Evolutionary conservation across 1,139 yeast species (phyloP).

Genomic region (Suhomyces ambrosiae): DNA sequence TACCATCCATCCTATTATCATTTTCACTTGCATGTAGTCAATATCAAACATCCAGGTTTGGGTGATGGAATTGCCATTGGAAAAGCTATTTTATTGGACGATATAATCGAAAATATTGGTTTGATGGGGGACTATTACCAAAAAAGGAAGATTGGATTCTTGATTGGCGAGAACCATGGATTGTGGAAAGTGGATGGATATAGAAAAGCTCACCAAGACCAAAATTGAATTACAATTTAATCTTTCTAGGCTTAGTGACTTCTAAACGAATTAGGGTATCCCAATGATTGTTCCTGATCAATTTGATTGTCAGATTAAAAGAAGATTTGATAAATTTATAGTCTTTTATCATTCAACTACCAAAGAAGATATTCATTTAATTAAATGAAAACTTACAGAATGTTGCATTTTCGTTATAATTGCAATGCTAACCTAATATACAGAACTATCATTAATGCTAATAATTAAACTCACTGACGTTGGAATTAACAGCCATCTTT

Average conservation of each 20-base stretch:
- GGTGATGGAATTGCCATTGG: conserved; percentile 77
- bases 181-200: conserved; percentile 54
- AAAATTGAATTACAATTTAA: too few relatives aligned
- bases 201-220: conserved; percentile 10
- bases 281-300: too few relatives aligned
- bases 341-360: too few relatives aligned
- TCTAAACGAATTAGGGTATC: too few relatives aligned
- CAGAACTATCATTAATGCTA: conserved; percentile 15
- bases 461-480: conserved; percentile 74
- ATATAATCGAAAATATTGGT: conserved; percentile 70
- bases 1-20: conserved; percentile 97
- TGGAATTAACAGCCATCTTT: conserved; percentile 61
- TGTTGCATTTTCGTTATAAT: too few relatives aligned
- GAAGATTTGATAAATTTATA: too few relatives aligned
- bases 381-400: too few relatives aligned
- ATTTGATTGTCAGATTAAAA: too few relatives aligned
- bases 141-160: conserved; percentile 50
- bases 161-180: conserved; percentile 76
- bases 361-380: too few relatives aligned
- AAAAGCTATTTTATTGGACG: conserved; percentile 80
- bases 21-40: conserved; percentile 90
- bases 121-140: conserved; percentile 50
- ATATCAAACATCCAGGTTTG: conserved; percentile 68
- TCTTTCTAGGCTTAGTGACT: too few relatives aligned
- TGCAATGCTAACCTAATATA: conserved; percentile 1